Evolutionary conservation across 148 eudicot genomes (phyloP).

Genomic region (Linanthus parryae): DNA sequence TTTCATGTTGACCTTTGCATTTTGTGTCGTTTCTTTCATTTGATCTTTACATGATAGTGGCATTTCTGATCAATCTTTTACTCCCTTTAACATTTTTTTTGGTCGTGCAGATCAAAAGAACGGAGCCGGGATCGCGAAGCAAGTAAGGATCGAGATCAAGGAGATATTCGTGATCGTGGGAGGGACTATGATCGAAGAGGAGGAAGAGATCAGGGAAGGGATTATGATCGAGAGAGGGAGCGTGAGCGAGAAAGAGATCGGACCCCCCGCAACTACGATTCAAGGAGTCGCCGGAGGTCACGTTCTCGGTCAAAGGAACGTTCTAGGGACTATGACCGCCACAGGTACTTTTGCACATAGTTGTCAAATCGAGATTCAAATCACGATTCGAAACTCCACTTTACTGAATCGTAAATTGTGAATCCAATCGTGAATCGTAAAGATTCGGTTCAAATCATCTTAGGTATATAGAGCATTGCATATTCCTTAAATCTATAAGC

Average conservation of each 20-base stretch:
- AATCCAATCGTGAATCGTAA: too few species aligned
- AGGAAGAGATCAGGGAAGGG: slow-evolving; percentile 45
- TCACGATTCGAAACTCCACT: too few species aligned
- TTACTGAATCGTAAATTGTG: too few species aligned
- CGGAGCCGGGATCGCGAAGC: slow-evolving; percentile 58
- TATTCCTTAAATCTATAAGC: too few species aligned
- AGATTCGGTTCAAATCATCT: too few species aligned
- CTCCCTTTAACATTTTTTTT: not conserved
- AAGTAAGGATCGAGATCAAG: slow-evolving; percentile 61
- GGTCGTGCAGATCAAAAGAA: slow-evolving; percentile 64
- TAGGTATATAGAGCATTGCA: too few species aligned
- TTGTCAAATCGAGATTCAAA: too few species aligned
- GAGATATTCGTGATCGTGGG: slow-evolving; percentile 49
- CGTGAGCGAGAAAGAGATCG: slow-evolving; percentile 64
- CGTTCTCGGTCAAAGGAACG: slow-evolving; percentile 87
- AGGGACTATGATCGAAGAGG: slow-evolving; percentile 65
- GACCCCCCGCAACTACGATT: slow-evolving; percentile 63
- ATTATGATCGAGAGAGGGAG: slow-evolving; percentile 54
- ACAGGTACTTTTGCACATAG: slow-evolving; percentile 50
- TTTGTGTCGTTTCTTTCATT: not conserved
- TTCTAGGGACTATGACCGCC: slow-evolving; percentile 74
- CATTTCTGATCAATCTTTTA: not conserved
- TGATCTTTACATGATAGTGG: not conserved
- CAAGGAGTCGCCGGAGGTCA: slow-evolving; percentile 76
- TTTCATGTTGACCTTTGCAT: not conserved